Conservation (phyloP, 2,329 filamentous ascomycete genomes). For the Aspergillus flavus region DNA sequence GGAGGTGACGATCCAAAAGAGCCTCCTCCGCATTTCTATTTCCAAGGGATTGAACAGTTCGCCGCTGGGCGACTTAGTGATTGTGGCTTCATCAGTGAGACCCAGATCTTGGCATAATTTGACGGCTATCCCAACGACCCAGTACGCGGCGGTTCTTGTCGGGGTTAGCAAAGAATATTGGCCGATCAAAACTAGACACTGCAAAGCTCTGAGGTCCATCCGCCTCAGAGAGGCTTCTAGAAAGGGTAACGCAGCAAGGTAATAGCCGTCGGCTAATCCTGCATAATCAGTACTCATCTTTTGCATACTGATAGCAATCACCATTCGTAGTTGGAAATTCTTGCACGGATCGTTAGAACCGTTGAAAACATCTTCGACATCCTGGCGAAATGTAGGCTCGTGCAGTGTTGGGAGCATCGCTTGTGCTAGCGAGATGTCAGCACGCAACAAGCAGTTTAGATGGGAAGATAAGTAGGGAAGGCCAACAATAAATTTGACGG, state of each 20-base stretch:
- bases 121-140: conserved; percentile 84
- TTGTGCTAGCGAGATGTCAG: conserved; percentile 64
- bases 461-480: background rate
- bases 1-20: conserved; percentile 84
- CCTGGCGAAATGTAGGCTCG: conserved; percentile 73
- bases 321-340: conserved; percentile 86
- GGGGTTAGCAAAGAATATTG: conserved; percentile 93
- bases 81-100: conserved; percentile 84
- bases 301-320: conserved; percentile 92
- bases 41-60: conserved; percentile 69
- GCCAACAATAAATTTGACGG: background rate
- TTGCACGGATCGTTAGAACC: conserved; percentile 77
- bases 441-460: conserved; percentile 1
- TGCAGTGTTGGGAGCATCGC: conserved; percentile 86
- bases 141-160: conserved; percentile 89
- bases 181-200: conserved; percentile 83
- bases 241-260: conserved; percentile 81
- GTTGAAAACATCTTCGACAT: conserved; percentile 79
- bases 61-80: conserved; percentile 64
- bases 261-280: conserved; percentile 93
- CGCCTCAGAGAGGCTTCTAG: conserved; percentile 80
- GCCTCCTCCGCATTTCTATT: conserved; percentile 83
- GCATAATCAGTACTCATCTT: conserved; percentile 87
- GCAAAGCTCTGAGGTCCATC: conserved; percentile 88
- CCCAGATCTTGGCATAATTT: conserved; percentile 88